These are phyloP conservation scores for Globisporangium sylvaticum DNA, from an alignment of 352 stramenopile genomes.

Conservation along the genomic window DNA sequence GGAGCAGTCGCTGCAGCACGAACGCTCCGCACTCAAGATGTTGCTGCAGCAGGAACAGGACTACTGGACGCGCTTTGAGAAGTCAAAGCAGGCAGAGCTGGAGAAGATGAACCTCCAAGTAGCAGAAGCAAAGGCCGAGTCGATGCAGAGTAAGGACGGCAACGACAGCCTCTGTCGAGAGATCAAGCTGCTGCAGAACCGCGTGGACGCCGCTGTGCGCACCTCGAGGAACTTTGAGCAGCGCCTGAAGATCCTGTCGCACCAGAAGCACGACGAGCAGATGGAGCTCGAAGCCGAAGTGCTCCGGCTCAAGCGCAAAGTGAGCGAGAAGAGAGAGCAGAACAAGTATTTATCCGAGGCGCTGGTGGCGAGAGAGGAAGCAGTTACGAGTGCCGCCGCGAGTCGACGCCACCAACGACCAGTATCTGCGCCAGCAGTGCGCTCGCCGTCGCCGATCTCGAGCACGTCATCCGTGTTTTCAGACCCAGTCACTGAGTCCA, in stretches of 20 bases:
- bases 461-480: slow-evolving; percentile 13
- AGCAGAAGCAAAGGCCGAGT: slow-evolving; percentile 26
- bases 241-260: slow-evolving; percentile 32
- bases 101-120: slow-evolving; percentile 31
- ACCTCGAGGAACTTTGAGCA: slow-evolving; percentile 54
- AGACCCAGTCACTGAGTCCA: slow-evolving; percentile 10
- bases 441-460: slow-evolving; percentile 4
- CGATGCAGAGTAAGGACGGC: slow-evolving; percentile 27
- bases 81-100: slow-evolving; percentile 22
- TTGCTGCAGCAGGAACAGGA: slow-evolving; percentile 47
- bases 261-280: slow-evolving; percentile 40
- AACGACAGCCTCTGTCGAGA: slow-evolving; percentile 35
- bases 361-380: slow-evolving; percentile 28
- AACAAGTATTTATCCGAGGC: slow-evolving; percentile 55
- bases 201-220: slow-evolving; percentile 43
- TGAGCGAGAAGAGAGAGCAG: slow-evolving; percentile 56
- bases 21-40: slow-evolving; percentile 35
- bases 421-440: background rate
- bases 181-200: slow-evolving; percentile 37
- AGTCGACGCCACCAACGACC: background rate
- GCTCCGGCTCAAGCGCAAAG: slow-evolving; percentile 31
- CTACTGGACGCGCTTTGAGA: slow-evolving; percentile 34
- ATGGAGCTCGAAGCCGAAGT: slow-evolving; percentile 34
- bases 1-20: slow-evolving; percentile 25
- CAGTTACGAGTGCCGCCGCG: background rate